Evolutionary conservation across 768 basidiomycete genomes (phyloP).

Genomic region (Xerocomellus intermedius): DNA sequence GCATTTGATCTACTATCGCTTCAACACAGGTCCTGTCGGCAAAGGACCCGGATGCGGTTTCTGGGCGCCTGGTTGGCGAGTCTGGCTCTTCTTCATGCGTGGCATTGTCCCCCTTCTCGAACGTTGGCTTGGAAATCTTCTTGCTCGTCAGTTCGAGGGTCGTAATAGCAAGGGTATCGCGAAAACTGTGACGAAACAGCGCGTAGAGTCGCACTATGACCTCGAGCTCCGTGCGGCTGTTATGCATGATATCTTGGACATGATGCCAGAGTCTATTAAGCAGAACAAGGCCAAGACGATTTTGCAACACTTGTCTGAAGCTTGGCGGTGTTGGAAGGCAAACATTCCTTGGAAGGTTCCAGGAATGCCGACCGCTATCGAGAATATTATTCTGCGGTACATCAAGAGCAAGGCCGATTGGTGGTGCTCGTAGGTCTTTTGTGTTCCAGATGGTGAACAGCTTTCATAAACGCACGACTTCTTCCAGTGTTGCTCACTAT

Average conservation of each 20-base stretch:
- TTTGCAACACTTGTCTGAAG: conserved; percentile 95
- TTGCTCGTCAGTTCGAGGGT: conserved; percentile 98
- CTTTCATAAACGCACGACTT: not conserved
- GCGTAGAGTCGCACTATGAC: conserved; percentile 98
- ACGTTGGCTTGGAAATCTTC: conserved; percentile 95
- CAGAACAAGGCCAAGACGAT: conserved; percentile 99
- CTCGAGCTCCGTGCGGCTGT: conserved; percentile 96
- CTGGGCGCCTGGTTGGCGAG: conserved; percentile 99
- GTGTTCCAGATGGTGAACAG: not conserved
- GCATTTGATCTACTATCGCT: conserved; percentile 96
- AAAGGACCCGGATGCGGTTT: conserved; percentile 99
- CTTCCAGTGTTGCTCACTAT: conserved; percentile 83
- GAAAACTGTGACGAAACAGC: conserved; percentile 98
- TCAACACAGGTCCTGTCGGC: conserved; percentile 99
- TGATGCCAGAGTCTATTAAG: conserved; percentile 99
- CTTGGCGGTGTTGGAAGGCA: conserved; percentile 97
- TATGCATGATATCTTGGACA: conserved; percentile 99
- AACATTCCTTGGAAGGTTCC: conserved; percentile 99
- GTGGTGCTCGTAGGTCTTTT: conserved; percentile 80
- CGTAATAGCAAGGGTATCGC: conserved; percentile 95
- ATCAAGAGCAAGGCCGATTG: conserved; percentile 99
- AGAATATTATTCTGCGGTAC: conserved; percentile 98
- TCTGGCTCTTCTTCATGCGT: conserved; percentile 99
- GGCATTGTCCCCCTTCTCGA: conserved; percentile 97
- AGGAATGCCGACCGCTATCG: conserved; percentile 98